phyloP scores from a whole-genome alignment of 164 flowering plant species.

The Vitis cinerea region DNA sequence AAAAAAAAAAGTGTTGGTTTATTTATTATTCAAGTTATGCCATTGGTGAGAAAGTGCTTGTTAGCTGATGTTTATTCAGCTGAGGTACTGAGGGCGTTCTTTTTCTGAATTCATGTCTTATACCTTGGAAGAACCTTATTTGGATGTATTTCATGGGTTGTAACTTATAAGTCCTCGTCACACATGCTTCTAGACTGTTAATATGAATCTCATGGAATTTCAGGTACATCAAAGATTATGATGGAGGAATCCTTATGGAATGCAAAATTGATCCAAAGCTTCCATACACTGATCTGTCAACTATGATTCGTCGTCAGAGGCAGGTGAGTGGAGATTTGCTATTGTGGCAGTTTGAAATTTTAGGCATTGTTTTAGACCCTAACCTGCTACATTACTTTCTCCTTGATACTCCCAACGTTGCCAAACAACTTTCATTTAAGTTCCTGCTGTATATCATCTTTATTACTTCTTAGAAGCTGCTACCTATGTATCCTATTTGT shows the following conservation, averaged over 20 bases:
- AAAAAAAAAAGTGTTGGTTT: background rate
- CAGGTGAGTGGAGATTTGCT: constrained; percentile 43
- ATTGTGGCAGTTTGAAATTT: background rate
- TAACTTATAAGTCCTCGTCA: background rate
- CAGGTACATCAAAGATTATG: constrained; percentile 97
- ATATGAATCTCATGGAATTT: constrained; percentile 6
- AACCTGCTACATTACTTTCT: background rate
- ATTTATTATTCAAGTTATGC: no score
- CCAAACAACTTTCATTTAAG: background rate
- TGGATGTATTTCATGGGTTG: no score
- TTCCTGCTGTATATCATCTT: background rate
- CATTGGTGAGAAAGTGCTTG: no score
- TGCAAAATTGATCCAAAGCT: constrained; percentile 97
- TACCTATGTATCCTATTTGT: background rate
- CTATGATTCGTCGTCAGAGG: constrained; percentile 89
- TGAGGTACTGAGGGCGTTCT: no score
- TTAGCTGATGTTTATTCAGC: no score
- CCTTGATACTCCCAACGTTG: background rate
- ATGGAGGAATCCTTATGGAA: constrained; percentile 98
- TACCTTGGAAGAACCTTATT: no score
- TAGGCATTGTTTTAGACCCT: no score
- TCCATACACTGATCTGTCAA: constrained; percentile 93
- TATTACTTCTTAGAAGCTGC: background rate
- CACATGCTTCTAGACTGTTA: background rate
- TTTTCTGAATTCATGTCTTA: no score